Conservation (phyloP, 1,139 yeast species). For the Zygosaccharomyces sapae region DNA sequence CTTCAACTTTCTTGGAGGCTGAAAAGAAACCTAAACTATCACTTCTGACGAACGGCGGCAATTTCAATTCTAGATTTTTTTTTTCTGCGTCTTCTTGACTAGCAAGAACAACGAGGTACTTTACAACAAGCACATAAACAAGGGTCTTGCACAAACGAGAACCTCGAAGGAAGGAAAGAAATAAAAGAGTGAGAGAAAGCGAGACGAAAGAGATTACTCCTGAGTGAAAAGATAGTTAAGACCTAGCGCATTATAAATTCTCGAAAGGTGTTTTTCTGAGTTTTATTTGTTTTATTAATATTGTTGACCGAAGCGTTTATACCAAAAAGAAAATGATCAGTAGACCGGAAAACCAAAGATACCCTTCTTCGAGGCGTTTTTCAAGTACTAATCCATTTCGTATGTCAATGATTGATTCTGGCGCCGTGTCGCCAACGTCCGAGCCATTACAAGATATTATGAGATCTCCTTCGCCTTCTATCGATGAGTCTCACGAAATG, state of each 20-base stretch:
- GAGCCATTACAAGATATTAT: not conserved
- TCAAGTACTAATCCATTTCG: conserved; percentile 60
- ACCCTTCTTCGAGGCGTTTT: conserved; percentile 39
- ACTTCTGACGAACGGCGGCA: conserved; percentile 2
- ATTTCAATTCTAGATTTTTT: not conserved
- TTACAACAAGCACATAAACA: not conserved
- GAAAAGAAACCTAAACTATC: not conserved
- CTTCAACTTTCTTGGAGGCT: not conserved
- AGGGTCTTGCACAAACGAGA: not conserved
- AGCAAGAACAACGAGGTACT: not conserved
- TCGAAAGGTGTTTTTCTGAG: too few species aligned
- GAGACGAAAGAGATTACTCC: not conserved
- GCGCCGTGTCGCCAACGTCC: not conserved
- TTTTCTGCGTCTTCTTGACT: not conserved
- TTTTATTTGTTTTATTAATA: not conserved
- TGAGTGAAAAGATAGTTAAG: not conserved
- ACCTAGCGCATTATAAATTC: not conserved
- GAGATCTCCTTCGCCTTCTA: conserved; percentile 1
- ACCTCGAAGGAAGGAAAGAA: not conserved
- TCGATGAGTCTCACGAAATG: not conserved
- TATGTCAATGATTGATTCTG: conserved; percentile 26
- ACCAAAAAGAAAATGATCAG: conserved; percentile 11
- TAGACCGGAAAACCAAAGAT: conserved; percentile 17
- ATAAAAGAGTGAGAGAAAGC: not conserved
- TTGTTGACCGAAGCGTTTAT: not conserved